phyloP scores from a whole-genome alignment of 768 basidiomycete species.

The Rhizopogon sp. region DNA sequence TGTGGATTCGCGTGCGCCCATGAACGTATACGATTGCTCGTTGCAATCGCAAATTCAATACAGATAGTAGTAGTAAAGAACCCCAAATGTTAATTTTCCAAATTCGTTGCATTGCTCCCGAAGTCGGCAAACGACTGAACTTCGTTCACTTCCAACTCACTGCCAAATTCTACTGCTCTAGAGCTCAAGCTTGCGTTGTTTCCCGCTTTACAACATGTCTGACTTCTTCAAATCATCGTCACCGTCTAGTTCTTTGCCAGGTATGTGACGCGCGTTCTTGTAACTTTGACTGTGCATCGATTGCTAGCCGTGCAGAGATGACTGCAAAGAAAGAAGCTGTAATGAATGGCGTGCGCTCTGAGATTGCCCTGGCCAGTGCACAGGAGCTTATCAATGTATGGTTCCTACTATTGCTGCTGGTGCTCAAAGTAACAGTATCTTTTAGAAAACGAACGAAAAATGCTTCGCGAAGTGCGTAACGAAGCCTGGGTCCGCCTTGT shows the following conservation, averaged over 20 bases:
- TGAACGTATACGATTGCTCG: constrained; percentile 19
- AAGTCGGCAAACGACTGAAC: no score
- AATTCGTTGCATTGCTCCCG: no score
- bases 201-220: constrained; percentile 34
- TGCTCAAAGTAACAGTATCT: not conserved
- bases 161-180: no score
- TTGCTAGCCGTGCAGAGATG: constrained; percentile 24
- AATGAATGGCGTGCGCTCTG: constrained; percentile 62
- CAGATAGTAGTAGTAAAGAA: no score
- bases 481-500: constrained; percentile 68
- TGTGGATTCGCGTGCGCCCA: constrained; percentile 71
- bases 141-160: not conserved
- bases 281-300: not conserved
- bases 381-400: constrained; percentile 77
- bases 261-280: constrained; percentile 5
- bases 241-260: constrained; percentile 25
- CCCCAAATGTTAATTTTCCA: no score
- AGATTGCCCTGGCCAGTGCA: constrained; percentile 69
- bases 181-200: not conserved
- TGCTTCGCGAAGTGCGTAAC: constrained; percentile 75
- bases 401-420: not conserved
- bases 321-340: constrained; percentile 36
- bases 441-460: constrained; percentile 72
- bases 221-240: constrained; percentile 47
- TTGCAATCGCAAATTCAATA: not conserved